Conservation (phyloP, 305 asterid species). For the Solanum chacoense region DNA sequence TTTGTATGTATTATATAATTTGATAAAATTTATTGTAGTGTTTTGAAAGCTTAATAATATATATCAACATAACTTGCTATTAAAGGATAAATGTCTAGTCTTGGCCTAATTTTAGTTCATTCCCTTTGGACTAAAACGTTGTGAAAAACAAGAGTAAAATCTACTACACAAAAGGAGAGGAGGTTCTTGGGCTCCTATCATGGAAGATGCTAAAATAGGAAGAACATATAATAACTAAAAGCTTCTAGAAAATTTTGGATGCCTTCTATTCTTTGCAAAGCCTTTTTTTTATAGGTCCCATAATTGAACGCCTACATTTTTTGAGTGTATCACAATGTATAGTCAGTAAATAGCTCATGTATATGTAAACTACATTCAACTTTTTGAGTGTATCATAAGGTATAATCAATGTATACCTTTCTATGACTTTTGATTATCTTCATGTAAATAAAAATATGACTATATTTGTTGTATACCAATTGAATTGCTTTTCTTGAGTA, state of each 20-base stretch:
- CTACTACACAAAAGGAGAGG: not conserved
- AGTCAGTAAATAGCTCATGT: not conserved
- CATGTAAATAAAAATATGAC: not conserved
- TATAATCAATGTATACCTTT: too few relatives aligned
- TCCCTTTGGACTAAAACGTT: not conserved
- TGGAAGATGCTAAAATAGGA: not conserved
- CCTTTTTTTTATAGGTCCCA: not conserved
- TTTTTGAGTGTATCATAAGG: not conserved
- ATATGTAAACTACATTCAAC: too few relatives aligned
- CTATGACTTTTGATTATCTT: not conserved
- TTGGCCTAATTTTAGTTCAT: not conserved
- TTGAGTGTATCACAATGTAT: not conserved
- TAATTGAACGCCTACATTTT: too few relatives aligned
- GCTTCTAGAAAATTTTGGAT: not conserved
- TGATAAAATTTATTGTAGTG: not conserved
- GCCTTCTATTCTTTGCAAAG: not conserved
- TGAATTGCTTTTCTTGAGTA: not conserved
- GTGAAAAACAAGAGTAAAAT: not conserved
- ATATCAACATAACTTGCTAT: not conserved
- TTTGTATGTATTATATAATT: not conserved
- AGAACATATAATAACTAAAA: not conserved
- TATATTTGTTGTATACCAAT: not conserved
- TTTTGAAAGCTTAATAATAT: not conserved
- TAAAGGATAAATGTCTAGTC: not conserved
- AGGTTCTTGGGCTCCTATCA: not conserved